Percentiles rank a stretch among this genome's conserved stretches.
These are phyloP conservation scores for Hygrophila difformis DNA, from an alignment of 257 asterid species.

Conservation along the genomic window DNA sequence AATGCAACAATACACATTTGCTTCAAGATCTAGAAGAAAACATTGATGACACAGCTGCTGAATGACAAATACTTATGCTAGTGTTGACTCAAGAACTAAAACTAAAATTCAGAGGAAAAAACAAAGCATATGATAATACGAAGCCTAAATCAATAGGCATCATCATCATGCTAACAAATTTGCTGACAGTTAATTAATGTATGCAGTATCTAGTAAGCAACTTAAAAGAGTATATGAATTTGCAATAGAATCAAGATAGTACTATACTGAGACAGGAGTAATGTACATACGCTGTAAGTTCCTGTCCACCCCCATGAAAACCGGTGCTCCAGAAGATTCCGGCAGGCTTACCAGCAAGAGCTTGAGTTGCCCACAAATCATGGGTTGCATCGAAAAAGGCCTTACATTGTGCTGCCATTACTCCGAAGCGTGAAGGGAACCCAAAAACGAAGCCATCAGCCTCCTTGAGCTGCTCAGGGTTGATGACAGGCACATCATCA, in stretches of 20 bases:
- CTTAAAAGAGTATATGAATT: too few species aligned
- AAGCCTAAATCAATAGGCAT: too few species aligned
- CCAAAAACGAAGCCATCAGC: conserved; percentile 94
- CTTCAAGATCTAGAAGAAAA: too few species aligned
- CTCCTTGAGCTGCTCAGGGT: conserved; percentile 71
- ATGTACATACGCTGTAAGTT: conserved; percentile 74
- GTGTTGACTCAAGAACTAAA: too few species aligned
- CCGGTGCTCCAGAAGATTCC: conserved; percentile 97
- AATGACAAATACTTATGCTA: too few species aligned
- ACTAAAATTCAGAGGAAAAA: too few species aligned
- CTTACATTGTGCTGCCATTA: conserved; percentile 88
- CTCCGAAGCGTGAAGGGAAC: conserved; percentile 85
- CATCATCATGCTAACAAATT: too few species aligned
- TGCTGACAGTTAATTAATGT: too few species aligned
- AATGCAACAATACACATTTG: too few species aligned
- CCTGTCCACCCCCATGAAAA: conserved; percentile 97
- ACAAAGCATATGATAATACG: too few species aligned
- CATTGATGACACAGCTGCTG: too few species aligned
- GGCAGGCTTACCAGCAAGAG: conserved; percentile 93
- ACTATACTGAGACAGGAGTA: conserved; percentile 1
- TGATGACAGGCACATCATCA: conserved; percentile 69
- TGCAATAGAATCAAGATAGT: neutral
- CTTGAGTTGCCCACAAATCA: conserved; percentile 66
- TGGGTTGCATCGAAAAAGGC: conserved; percentile 79
- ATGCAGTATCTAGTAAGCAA: too few species aligned